Base-by-base conservation (phyloP, 257 asterid species). In the Solanum chilense region DNA sequence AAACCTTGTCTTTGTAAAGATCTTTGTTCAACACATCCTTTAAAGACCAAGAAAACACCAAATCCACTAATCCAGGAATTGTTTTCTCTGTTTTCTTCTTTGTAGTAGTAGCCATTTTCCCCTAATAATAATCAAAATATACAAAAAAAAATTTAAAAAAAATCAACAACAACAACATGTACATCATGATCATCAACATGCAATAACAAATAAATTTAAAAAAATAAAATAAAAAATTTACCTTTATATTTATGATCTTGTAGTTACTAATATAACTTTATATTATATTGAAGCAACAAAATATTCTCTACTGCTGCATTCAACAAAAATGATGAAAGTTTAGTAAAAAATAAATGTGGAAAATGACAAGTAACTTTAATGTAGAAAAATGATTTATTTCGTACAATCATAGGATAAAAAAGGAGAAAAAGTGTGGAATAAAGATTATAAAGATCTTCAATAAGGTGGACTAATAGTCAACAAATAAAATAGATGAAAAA, bases 21-120 rank as follows among this genome's bases (percentile, higher is more conserved):
- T 89, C 49, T 31, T 90, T 82, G 90, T 92, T 92, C 88, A 92
- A 75, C 2, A 93, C 83, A 82, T 91, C 92, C 37, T 75, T 44
- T 58, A 92, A 29, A 29, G 95, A 92, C 94, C 94, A 93, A 12
- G 93, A 89, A 69, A 93, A 92, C 27, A 92, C 85, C 86, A 82
- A n/a, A 33, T 90, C 88, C 29, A 86, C 74, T 66, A 86, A 49
- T 5, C 88, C 88, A 29, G 45, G 41, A 21, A 45, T 29, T 31
- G 23, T 33, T 60, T 86, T 86, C 84, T 71, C 73, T 33, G 14
- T 21, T 33, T 86, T 73, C 88, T 86, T 86, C 84, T 21, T 86
- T 33, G 77, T 31, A 66, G 83, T 58, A 52, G 8, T 33, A 33
- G 18, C 84, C 88, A 86, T 86, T 18, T n/a, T n/a, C 37, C 58